A percentile compares a stretch with the other conserved stretches of the same genome.
phyloP scores from a whole-genome alignment of 306 rosid species.

The Vigna trinervia region DNA sequence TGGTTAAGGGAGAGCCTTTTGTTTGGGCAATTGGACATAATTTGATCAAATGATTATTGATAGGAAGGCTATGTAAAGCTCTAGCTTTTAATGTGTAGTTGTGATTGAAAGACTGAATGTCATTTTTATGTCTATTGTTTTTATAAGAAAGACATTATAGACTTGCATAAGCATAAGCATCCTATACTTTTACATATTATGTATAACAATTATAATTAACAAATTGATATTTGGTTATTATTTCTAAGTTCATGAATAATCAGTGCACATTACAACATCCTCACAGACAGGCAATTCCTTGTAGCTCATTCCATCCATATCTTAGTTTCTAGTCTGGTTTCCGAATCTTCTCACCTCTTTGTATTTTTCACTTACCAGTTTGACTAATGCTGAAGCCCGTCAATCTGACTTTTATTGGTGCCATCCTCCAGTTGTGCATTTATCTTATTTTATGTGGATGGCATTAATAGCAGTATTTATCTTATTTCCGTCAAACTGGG shows the following conservation, averaged over 20 bases:
- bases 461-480: no score
- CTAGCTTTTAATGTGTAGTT: background rate
- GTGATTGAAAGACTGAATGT: background rate
- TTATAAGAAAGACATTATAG: background rate
- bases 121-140: background rate
- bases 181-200: background rate
- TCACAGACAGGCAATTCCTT: background rate
- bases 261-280: background rate
- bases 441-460: no score
- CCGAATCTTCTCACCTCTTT: no score
- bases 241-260: background rate
- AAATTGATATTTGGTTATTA: background rate
- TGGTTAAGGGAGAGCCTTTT: background rate
- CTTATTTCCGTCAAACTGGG: no score
- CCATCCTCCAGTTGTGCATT: no score
- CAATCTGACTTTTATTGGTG: no score
- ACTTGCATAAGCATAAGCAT: background rate
- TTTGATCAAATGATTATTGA: background rate
- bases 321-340: background rate
- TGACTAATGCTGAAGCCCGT: no score
- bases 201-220: background rate
- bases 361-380: no score
- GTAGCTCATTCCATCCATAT: slow-evolving; percentile 6
- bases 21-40: background rate
- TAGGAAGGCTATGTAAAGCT: background rate